phyloP scores from a whole-genome alignment of 2,329 filamentous ascomycete genomes.

The Fusarium kyushuense region DNA sequence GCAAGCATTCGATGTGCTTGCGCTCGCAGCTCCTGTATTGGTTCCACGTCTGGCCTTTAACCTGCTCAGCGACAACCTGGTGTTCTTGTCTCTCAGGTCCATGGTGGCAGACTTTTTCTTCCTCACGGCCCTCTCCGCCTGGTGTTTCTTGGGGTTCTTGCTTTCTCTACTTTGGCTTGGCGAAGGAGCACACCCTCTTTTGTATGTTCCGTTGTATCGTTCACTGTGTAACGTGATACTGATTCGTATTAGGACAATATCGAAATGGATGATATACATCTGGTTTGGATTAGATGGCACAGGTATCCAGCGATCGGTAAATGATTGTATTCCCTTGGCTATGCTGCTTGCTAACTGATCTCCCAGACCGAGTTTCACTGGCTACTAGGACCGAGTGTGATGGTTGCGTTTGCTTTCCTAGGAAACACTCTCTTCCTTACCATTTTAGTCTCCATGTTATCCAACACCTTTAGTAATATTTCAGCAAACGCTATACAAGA shows the following conservation, averaged over 20 bases:
- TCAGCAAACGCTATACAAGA: slow-evolving; percentile 83
- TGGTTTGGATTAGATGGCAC: slow-evolving; percentile 88
- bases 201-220: slow-evolving; percentile 56
- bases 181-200: slow-evolving; percentile 69
- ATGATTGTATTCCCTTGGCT: slow-evolving; percentile 28
- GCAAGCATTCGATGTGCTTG: slow-evolving; percentile 82
- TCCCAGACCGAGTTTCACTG: slow-evolving; percentile 76
- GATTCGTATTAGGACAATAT: slow-evolving; percentile 68
- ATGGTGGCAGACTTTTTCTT: slow-evolving; percentile 91
- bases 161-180: slow-evolving; percentile 84
- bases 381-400: slow-evolving; percentile 81
- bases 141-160: slow-evolving; percentile 87
- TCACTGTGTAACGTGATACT: slow-evolving; percentile 8
- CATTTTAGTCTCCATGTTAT: slow-evolving; percentile 87
- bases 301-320: slow-evolving; percentile 68
- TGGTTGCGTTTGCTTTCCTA: slow-evolving; percentile 86
- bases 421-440: slow-evolving; percentile 92
- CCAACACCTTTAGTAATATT: slow-evolving; percentile 84
- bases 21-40: slow-evolving; percentile 81
- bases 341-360: slow-evolving; percentile 15
- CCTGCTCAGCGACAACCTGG: slow-evolving; percentile 83
- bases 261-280: slow-evolving; percentile 93
- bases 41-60: slow-evolving; percentile 86
- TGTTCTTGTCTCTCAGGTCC: slow-evolving; percentile 82
- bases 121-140: slow-evolving; percentile 78